Conservation (phyloP, 2,329 filamentous ascomycete species). For the Monosporascus sp. region DNA sequence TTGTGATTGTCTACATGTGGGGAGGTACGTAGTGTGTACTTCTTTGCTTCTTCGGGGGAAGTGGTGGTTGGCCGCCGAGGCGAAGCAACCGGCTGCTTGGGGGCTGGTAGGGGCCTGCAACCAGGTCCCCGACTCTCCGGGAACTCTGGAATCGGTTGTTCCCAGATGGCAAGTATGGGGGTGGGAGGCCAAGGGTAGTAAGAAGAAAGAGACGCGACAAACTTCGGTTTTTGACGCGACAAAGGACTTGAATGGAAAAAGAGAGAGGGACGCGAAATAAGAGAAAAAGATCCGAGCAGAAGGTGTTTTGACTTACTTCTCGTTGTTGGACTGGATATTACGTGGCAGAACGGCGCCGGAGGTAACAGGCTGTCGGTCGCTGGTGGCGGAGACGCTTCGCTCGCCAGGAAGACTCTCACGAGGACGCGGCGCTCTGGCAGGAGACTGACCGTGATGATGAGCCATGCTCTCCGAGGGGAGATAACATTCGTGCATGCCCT, state of each 20-base stretch:
- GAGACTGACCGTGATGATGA: constrained; percentile 55
- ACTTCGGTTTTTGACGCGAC: not conserved
- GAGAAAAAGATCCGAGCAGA: constrained; percentile 3
- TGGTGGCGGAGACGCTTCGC: constrained; percentile 38
- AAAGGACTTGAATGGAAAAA: constrained; percentile 2
- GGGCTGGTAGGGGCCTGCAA: not conserved
- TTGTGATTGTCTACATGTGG: not conserved
- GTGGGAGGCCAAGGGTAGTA: constrained; percentile 4
- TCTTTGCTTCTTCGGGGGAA: not conserved
- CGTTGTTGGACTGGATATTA: constrained; percentile 40
- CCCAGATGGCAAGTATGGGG: constrained; percentile 2
- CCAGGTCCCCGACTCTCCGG: not conserved
- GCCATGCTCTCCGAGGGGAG: constrained; percentile 55
- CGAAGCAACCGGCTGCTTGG: not conserved
- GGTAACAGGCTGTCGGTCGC: constrained; percentile 40
- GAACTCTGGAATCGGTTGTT: not conserved
- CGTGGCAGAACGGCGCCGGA: constrained; percentile 38
- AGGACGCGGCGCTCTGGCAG: constrained; percentile 46
- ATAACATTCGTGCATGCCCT: constrained; percentile 60
- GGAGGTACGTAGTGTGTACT: not conserved
- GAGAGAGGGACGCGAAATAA: constrained; percentile 2
- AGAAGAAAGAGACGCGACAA: not conserved
- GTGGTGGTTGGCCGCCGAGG: not conserved
- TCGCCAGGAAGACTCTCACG: constrained; percentile 51
- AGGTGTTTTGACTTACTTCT: constrained; percentile 46